Conservation (phyloP, 148 eudicot genomes). For the Drosera capensis region DNA sequence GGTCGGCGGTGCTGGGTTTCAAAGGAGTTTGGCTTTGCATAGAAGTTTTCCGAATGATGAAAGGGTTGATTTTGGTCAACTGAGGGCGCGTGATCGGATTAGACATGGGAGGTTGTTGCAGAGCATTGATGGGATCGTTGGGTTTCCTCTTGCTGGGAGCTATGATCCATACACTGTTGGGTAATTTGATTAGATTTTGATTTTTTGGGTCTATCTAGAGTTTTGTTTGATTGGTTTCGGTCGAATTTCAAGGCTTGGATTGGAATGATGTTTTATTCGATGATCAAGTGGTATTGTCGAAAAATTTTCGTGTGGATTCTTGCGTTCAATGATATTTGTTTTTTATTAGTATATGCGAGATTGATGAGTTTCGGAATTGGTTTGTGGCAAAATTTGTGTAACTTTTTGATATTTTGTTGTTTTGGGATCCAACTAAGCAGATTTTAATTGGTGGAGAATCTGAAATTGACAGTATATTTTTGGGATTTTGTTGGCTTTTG, state of each 20-base stretch:
- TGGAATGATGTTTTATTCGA: not conserved
- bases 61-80: slow-evolving; percentile 62
- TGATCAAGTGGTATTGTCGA: too few species aligned
- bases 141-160: slow-evolving; percentile 67
- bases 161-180: slow-evolving; percentile 83
- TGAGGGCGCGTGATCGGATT: slow-evolving; percentile 50
- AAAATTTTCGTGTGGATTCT: too few species aligned
- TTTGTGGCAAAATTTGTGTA: too few species aligned
- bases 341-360: too few species aligned
- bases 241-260: not conserved
- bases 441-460: too few species aligned
- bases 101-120: slow-evolving; percentile 67
- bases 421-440: too few species aligned
- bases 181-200: slow-evolving; percentile 19
- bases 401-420: too few species aligned
- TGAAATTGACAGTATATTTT: too few species aligned
- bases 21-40: slow-evolving; percentile 36
- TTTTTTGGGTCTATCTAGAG: not conserved
- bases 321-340: too few species aligned
- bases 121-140: slow-evolving; percentile 48
- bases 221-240: slow-evolving; percentile 2
- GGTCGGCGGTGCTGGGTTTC: slow-evolving; percentile 23
- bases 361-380: too few species aligned
- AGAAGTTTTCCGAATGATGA: slow-evolving; percentile 57
- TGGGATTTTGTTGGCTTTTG: too few species aligned